Conservation (phyloP, 1,139 yeast species). For the Yamadazyma triangularis region DNA sequence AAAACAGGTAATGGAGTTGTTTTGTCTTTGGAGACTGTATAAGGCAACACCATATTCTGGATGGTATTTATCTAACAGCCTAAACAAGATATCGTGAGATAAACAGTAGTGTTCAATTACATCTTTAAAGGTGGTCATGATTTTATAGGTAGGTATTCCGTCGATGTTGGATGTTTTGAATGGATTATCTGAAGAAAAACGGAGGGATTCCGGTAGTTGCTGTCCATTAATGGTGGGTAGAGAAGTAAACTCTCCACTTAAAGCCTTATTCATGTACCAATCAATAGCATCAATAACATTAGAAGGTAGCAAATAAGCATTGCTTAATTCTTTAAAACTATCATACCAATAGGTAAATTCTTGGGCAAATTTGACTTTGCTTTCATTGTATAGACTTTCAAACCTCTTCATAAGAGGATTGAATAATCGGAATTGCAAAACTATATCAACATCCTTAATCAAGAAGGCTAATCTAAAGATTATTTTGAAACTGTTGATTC, state of each 20-base stretch:
- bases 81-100: constrained; percentile 20
- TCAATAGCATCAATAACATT: constrained; percentile 8
- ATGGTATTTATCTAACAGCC: constrained; percentile 14
- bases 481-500: constrained; percentile 2
- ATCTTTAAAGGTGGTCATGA: constrained; percentile 34
- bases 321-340: constrained; percentile 4
- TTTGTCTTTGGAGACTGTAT: constrained; percentile 12
- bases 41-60: constrained; percentile 21
- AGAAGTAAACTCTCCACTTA: not conserved
- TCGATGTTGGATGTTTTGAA: constrained; percentile 10
- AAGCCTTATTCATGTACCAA: constrained; percentile 23
- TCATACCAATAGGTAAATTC: constrained; percentile 14
- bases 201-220: no score
- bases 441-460: constrained; percentile 4
- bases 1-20: constrained; percentile 15
- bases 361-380: constrained; percentile 1
- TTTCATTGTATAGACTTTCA: constrained; percentile 2
- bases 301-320: not conserved
- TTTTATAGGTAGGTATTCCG: constrained; percentile 28
- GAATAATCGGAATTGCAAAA: constrained; percentile 26
- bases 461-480: constrained; percentile 1
- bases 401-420: constrained; percentile 22
- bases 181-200: not conserved
- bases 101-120: constrained; percentile 31
- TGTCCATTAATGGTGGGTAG: constrained; percentile 2